Evolutionary conservation across 176 grass and related monocot species (phyloP), one percentile per base, ranked within the genome.

Genomic region (Themeda triandra): DNA sequence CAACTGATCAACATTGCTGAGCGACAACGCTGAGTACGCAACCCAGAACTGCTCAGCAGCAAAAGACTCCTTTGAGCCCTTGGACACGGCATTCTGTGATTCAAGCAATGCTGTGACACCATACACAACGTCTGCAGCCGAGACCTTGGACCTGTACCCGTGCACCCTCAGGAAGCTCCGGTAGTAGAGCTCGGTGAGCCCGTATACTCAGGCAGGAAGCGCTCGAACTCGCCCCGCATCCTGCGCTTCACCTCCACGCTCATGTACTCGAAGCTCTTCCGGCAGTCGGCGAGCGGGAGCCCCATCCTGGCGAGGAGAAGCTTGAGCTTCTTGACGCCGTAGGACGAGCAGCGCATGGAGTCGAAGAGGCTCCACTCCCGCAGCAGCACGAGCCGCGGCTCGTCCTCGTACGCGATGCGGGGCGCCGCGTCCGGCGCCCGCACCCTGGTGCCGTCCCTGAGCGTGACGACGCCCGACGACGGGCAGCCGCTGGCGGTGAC

Each of bases 211-310:
- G 92, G 95, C 80, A 97, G 82, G 68, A 97, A 92, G 71, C 88
- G 81, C 14, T 94, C 88, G 4, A 97, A 97, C 82, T 92, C 88
- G 23, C 86, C 90, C 9, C 89, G 76, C 92, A 97, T 97, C 69
- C 92, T 94, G 51, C 84, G 82, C 80, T 97, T 97, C 58, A 94
- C 95, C 62, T 94, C 95, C 86, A 89, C 91, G 73, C 92, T 97
- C 95, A 94, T 97, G 90, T 97, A 94, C 84, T 92, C 90, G 84
- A 91, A 97, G 30, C 85, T 92, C 86, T 91, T 97, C 86, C 94
- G 90, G 84, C 95, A 97, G 25, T 97, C 95, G 14, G 84, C 83
- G 1, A 91, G 87, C 5, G 92, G 90, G 76, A 98, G 95, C 0
- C 95, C 95, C 95, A 95, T 98, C 79, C 95, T 91, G 5, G 95